Evolutionary conservation across 805 yeast genomes (phyloP), one percentile per base, ranked within the genome.

Genomic region (Pichia pseudocactophila): DNA sequence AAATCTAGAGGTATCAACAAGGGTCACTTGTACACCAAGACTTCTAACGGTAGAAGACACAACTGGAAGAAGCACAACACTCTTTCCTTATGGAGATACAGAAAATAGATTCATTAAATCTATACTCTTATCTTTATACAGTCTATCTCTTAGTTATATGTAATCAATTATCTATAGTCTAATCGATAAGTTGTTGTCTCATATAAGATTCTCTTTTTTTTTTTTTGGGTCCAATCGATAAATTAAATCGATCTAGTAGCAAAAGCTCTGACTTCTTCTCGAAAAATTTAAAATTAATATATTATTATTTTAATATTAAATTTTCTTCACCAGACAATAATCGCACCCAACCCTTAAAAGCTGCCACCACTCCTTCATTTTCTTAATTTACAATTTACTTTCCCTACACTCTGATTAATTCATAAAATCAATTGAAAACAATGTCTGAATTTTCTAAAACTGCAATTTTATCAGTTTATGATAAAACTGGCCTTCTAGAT

Each of bases 41-140:
- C 97, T 80, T 71, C 74, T 64, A 88, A 96, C 64, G 98, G 98
- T 70, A 88, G 97, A 77, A 85, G 95, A 73, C 94, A 90, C 87
- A 92, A 90, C 77, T 90, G 98, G 98, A 92, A 90, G 87, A 85
- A 79, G 72, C 88, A 90, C 79, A 92, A 90, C 92, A 92, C 98
- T 63, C 80, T 90, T 69, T 83, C 95, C 61, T 75, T 90, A 76
- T 90, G 98, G 98, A 86, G 98, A 83, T 90, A 90, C 96, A 88
- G 98, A 80, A 77, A 82, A 68, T 77, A 78, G 66, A 41, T 32
- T 16, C 20, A 15, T 15, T 41, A 22, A 10, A 22, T 20, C n/a
- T n/a, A 4, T 12, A 28, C 17, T 34, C n/a, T 19, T 18, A 34
- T 32, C 10, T 32, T 7, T 7, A 12, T 28, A 7, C 11, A 12